phyloP scores from a whole-genome alignment of 2,329 filamentous ascomycete genomes.

The Fusarium torulosum region DNA sequence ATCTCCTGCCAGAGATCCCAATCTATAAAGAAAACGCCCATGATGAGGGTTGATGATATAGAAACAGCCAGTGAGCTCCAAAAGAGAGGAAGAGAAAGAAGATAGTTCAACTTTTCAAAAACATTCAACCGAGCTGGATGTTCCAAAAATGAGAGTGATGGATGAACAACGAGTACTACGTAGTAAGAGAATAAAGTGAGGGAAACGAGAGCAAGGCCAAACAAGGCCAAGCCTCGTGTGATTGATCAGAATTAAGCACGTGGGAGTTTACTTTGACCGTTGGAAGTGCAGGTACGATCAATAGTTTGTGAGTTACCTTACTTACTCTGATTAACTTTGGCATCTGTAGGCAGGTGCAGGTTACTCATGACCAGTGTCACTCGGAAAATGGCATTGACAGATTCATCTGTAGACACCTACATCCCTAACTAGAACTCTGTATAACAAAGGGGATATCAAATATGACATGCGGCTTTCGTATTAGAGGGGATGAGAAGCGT shows the following conservation, averaged over 20 bases:
- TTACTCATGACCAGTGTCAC: constrained; percentile 15
- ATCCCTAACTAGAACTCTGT: background rate
- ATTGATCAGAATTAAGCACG: constrained; percentile 5
- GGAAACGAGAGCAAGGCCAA: background rate
- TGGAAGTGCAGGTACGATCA: constrained; percentile 11
- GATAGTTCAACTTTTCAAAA: constrained; percentile 27
- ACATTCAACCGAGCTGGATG: constrained; percentile 8
- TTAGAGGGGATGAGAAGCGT: background rate
- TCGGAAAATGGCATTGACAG: constrained; percentile 1
- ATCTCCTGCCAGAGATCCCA: constrained; percentile 92
- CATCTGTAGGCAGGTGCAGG: constrained; percentile 21
- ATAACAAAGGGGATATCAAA: background rate
- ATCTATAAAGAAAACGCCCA: constrained; percentile 69
- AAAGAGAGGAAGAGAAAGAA: constrained; percentile 4
- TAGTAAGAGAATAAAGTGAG: constrained; percentile 5
- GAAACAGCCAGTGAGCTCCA: constrained; percentile 2
- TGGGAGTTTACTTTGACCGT: background rate
- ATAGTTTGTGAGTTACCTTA: background rate
- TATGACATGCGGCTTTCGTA: background rate
- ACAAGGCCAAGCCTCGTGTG: constrained; percentile 9
- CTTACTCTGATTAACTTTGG: constrained; percentile 10
- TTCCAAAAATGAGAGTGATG: constrained; percentile 37
- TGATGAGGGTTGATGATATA: constrained; percentile 36
- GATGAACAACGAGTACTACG: constrained; percentile 13
- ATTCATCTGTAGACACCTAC: background rate